Evolutionary conservation across 164 flowering plant genomes (phyloP), one percentile per base, ranked within the genome.

Genomic region (Cinnamomum micranthum): DNA sequence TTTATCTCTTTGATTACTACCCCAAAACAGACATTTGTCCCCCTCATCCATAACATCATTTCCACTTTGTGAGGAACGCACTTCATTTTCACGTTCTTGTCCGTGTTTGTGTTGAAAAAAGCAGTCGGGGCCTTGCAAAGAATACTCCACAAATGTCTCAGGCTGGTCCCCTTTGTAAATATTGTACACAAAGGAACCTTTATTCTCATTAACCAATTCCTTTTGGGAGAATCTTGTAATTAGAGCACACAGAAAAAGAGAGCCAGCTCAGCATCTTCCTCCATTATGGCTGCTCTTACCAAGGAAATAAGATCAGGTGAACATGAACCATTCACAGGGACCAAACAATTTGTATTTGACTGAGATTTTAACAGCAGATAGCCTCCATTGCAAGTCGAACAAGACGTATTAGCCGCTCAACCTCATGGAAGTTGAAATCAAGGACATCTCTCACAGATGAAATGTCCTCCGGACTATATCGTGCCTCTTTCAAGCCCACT

Each of bases 401-500:
- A 80, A 90, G 82, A 67, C 78, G 86, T 70, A 89, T 68, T 7
- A 94, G 74, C 68, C 82, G 88, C 27, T 84, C 89, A 17, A 92
- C 82, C 76, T 94, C 92, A 74, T 94, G 93, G 85, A 88, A 91
- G 81, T 84, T 87, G 84, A 87, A 90, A 78, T 94, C 96, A 75
- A 92, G 73, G n/a, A 83, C 98, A 73, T 77, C 87, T 71, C 78
- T 89, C 59, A 89, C 82, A 72, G 86, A 77, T 75, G 80, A 28
- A 41, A 87, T 81, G 58, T 71, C 81, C 52, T 90, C 88, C 25
- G n/a, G 55, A 15, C 70, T 84, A 65, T 78, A 73, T 50, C 72
- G 86, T 75, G 83, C 69, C 64, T 80, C 88, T 77, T 74, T 84
- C 41, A 77, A 33, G 68, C 70, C 74, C 65, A 50, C 74, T 78